Evolutionary conservation across 1,284 basidiomycete species (phyloP).

Genomic region (Athelia sp.): DNA sequence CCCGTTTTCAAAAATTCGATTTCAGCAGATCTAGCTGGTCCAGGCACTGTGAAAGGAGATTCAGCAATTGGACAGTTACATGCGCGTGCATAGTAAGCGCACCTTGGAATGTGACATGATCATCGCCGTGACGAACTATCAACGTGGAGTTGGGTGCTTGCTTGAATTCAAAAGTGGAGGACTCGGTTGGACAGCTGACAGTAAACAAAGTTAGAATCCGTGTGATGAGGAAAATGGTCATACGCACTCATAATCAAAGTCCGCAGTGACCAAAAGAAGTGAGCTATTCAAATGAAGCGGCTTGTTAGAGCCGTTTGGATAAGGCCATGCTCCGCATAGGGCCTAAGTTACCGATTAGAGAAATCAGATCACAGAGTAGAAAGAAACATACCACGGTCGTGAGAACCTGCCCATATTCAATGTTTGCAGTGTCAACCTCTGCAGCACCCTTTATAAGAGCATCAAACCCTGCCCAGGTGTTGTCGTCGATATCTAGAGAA

Average conservation of each 20-base stretch:
- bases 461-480: conserved; percentile 10
- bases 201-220: background rate
- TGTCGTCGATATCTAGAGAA: conserved; percentile 8
- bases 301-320: conserved; percentile 5
- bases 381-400: background rate
- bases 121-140: background rate
- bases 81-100: background rate
- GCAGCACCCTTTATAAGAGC: background rate
- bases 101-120: background rate
- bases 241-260: background rate
- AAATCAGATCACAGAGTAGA: background rate
- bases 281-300: conserved; percentile 4
- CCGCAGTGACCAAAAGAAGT: conserved; percentile 3
- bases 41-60: background rate
- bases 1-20: background rate
- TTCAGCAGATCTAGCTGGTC: background rate
- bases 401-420: background rate
- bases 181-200: background rate
- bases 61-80: too few species aligned
- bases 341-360: background rate
- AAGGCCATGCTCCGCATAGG: conserved; percentile 11
- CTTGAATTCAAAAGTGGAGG: background rate
- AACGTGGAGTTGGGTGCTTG: background rate
- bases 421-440: background rate
- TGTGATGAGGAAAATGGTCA: too few species aligned